Evolutionary conservation across 306 rosid species (phyloP), one percentile per base, ranked within the genome.

Genomic region (Lathyrus oleraceus): DNA sequence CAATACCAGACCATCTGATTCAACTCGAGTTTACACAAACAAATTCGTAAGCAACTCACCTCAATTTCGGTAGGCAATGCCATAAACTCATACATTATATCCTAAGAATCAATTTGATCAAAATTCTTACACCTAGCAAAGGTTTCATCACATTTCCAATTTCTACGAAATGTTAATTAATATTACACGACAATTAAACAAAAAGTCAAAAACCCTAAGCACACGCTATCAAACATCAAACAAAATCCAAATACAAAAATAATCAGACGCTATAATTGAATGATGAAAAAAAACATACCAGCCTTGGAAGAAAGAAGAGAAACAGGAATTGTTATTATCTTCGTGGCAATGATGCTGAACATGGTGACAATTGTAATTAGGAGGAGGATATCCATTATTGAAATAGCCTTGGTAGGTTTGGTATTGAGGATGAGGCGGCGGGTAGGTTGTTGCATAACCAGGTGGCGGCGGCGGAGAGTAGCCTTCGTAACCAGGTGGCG

Each of bases 351-450:
- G 78, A 60, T 85, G 92, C 28, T 82, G 85, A n/a, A 52, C 75
- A 48, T 90, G 87, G 48, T 78, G 67, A 64, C 74, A 82, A 19
- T 77, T 84, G 65, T 75, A 78, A 8, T 74, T 71, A 6, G 81
- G 83, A 4, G 79, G 85, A 15, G 84, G 85, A 67, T 85, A 86
- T 1, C 87, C 90, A 9, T 78, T 82, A 8, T 69, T 82, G 78
- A 89, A 92, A 81, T 92, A 92, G 5, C 85, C 92, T 45, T 92
- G 98, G 64, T 92, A 92, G 6, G 89, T 89, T 27, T 87, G 85
- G 76, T 85, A 77, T 49, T 79, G 85, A 4, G 88, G 85, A 4
- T 84, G 90, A 45, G 30, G 81, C 13, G 86, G 79, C 8, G 86
- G 61, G 65, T 71, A 74, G 28, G 65, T 72, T 3, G 84, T 35